Evolutionary conservation across 148 eudicot genomes (phyloP).

Genomic region (Camellia japonica): DNA sequence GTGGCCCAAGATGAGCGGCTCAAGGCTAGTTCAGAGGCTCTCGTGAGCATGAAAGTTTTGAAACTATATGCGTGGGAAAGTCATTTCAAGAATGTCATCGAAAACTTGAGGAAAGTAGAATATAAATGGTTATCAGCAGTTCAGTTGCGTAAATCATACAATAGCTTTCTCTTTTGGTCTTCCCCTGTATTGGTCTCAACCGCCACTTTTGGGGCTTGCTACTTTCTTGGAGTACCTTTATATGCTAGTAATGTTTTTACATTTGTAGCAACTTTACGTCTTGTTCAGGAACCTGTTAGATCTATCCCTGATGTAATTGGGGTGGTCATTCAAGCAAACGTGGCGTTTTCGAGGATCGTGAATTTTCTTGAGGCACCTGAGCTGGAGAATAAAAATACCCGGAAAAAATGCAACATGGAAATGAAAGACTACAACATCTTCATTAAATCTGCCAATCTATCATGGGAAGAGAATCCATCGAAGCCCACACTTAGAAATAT

Average conservation of each 20-base stretch:
- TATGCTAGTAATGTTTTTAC: constrained; percentile 87
- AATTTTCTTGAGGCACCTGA: constrained; percentile 82
- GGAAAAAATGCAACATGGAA: constrained; percentile 27
- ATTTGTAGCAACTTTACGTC: constrained; percentile 79
- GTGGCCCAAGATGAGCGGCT: constrained; percentile 52
- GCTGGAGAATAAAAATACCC: constrained; percentile 51
- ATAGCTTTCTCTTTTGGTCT: constrained; percentile 69
- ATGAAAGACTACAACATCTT: constrained; percentile 25
- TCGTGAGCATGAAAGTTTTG: constrained; percentile 80
- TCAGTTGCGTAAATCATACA: constrained; percentile 60
- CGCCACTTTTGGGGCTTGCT: constrained; percentile 84
- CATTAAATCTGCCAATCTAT: constrained; percentile 59
- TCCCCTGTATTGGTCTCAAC: constrained; percentile 80
- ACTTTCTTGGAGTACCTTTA: constrained; percentile 58
- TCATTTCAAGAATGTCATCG: constrained; percentile 65
- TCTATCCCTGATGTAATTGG: constrained; percentile 81
- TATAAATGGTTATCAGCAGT: constrained; percentile 64
- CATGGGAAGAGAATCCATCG: constrained; percentile 61
- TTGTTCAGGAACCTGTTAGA: constrained; percentile 88
- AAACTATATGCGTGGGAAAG: constrained; percentile 91
- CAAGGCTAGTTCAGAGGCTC: constrained; percentile 53
- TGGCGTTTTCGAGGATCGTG: constrained; percentile 70
- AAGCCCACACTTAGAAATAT: constrained; percentile 59
- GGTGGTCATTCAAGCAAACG: constrained; percentile 81
- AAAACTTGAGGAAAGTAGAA: constrained; percentile 59